phyloP scores from a whole-genome alignment of 2,329 filamentous ascomycete species.

The Pestalotiopsis sp. region DNA sequence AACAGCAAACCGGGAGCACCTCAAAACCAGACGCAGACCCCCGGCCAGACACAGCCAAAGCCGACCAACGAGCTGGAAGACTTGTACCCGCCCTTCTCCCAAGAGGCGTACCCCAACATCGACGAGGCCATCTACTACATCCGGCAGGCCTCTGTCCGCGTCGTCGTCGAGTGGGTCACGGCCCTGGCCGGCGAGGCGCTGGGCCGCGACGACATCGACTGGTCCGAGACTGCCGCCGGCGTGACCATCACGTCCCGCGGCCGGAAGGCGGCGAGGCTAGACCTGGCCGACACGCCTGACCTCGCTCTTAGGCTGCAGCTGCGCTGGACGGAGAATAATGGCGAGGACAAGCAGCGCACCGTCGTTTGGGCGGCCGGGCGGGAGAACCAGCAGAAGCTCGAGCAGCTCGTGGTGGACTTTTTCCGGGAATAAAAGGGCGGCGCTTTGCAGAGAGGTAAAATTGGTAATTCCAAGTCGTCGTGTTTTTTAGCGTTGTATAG shows the following conservation, averaged over 20 bases:
- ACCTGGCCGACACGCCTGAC: slow-evolving; percentile 13
- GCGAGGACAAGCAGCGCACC: neutral
- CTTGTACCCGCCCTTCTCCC: slow-evolving; percentile 44
- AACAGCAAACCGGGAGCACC: neutral
- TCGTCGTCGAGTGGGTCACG: slow-evolving; percentile 21
- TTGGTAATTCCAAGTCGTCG: neutral
- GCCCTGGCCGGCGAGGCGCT: slow-evolving; percentile 16
- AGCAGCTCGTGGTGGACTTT: slow-evolving; percentile 11
- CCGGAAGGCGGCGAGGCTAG: slow-evolving; percentile 19
- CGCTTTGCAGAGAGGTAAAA: neutral
- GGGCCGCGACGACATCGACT: slow-evolving; percentile 21
- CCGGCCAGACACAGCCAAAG: neutral
- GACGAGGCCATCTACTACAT: slow-evolving; percentile 48
- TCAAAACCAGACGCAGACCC: neutral
- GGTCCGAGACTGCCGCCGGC: slow-evolving; percentile 23
- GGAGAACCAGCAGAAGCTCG: slow-evolving; percentile 3
- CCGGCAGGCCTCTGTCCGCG: slow-evolving; percentile 40
- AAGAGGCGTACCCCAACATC: slow-evolving; percentile 42
- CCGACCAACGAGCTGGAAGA: slow-evolving; percentile 33
- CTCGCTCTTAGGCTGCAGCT: neutral
- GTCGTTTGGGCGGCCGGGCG: neutral
- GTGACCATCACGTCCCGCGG: slow-evolving; percentile 19
- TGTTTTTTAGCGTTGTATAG: neutral
- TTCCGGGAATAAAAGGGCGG: neutral
- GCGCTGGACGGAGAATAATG: neutral